Evolutionary conservation across 371 early-diverging fungal species (phyloP), one percentile per base, ranked within the genome.

Genomic region (Mortierella sp.): DNA sequence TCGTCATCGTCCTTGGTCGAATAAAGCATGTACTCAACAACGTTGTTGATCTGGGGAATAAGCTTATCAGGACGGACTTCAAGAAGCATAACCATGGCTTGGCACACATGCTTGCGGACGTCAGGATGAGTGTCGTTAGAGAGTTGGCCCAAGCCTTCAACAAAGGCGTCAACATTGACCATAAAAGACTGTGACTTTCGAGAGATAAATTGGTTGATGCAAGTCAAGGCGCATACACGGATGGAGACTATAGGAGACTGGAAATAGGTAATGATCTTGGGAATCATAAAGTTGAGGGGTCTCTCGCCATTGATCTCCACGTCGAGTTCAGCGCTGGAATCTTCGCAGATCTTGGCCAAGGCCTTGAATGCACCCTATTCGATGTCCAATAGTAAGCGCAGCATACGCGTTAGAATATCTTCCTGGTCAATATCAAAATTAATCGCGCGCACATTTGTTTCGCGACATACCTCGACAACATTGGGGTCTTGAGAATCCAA

Each of bases 11-110:
- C 92, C 80, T 92, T 90, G 23, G 95, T 96, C 68, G 93, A 94
- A 79, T 89, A 90, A n/a, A 99, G 88, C 96, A 99, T 97, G 85
- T 96, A 99, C 66, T 93, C 89, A 53, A 95, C 93, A 35, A 98
- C 87, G 74, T 91, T 89, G 68, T 90, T 89, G 82, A 98, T 88
- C 70, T 96, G 92, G 26, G 96, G 94, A 67, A 93, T 82, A 26
- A 99, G 86, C 64, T 88, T 91, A 58, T 93, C 91, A 31, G 96
- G 93, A 57, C 90, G 86, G 22, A 89, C 88, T 78, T 97, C 97
- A n/a, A 97, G 86, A 61, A 96, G 83, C 76, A 90, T 89, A 47
- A 96, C 96, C 61, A 98, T 85, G 4, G 95, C 93, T 80, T 95
- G 93, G 87, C 99, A 99, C n/a, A 98, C 95, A 26, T 91, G 88